Evolutionary conservation across 2,329 filamentous ascomycete genomes (phyloP), one percentile per base, ranked within the genome.

Genomic region (Venturia nashicola): DNA sequence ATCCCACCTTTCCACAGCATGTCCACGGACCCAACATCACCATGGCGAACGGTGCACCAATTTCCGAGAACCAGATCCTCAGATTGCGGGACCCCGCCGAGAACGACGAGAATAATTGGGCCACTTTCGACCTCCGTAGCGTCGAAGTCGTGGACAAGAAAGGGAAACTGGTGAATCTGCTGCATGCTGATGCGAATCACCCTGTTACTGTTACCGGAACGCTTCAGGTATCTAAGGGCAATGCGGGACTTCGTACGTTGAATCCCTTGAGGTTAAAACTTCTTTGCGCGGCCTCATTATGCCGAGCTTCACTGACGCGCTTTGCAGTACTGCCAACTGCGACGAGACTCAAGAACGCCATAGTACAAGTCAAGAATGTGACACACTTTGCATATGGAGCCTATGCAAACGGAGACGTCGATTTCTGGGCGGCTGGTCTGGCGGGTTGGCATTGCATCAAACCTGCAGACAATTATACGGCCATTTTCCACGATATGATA

Each of bases 371-470:
- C 62, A 73, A 76, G n/a, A 75, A 79, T 42, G 78, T 82, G 5
- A 74, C 72, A 8, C 74, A 73, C 48, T 80, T 76, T 67, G 74
- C 78, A 3, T 81, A 80, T 67, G 79, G 77, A 18, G 74, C 79
- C 66, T 74, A 85, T 14, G 83, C 87, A 40, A 80, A 82, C 61
- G 79, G 79, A 0, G 76, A 78, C 20, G 78, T 83, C 4, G 77
- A 82, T n/a, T 76, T 89, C 39, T 91, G 88, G 88, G 84, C 86
- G 0, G 77, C 80, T 39, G 85, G 85, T 44, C 72, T 77, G 63
- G 81, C 85, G 14, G 87, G 86, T 55, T 90, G 87, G 86, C 90
- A 84, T 70, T 82, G 86, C 69, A 80, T 91, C 51, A 77, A 77
- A 40, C 86, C 88, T 1, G 76, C 82, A n/a, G 70, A 76, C 11